Percentiles rank a stretch among this genome's conserved stretches.
These are phyloP conservation scores for Aegilops speltoides DNA, from an alignment of 176 grass and related monocot genomes.

Conservation along the genomic window DNA sequence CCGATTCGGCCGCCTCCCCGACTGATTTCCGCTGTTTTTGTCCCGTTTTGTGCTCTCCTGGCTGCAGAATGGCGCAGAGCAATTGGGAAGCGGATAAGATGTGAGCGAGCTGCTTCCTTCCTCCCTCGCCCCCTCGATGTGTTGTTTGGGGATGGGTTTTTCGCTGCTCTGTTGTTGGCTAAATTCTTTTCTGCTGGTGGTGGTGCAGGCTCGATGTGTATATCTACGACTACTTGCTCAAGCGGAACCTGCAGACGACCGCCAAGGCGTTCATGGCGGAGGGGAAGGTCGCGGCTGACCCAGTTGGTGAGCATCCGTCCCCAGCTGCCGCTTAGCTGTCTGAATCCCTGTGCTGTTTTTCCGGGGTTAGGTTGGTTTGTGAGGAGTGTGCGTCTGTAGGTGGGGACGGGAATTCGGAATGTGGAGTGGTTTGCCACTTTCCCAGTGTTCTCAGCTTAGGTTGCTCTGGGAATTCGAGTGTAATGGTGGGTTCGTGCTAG, in stretches of 20 bases:
- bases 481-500: not conserved
- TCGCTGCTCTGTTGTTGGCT: not conserved
- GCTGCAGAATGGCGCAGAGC: slow-evolving; percentile 83
- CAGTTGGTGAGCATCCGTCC: slow-evolving; percentile 68
- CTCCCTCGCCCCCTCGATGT: not conserved
- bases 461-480: not conserved
- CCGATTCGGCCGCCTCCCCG: not conserved
- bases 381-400: not conserved
- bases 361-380: not conserved
- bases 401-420: slow-evolving; percentile 18
- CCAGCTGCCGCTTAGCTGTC: not conserved
- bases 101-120: slow-evolving; percentile 30
- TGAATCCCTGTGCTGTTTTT: not conserved
- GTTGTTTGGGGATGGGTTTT: not conserved
- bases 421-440: slow-evolving; percentile 6
- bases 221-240: slow-evolving; percentile 92
- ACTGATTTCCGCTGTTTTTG: slow-evolving; percentile 25
- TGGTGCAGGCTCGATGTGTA: slow-evolving; percentile 91
- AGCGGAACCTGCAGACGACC: slow-evolving; percentile 88
- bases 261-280: slow-evolving; percentile 96
- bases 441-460: not conserved
- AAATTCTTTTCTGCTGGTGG: slow-evolving; percentile 9
- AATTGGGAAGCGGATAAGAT: slow-evolving; percentile 99
- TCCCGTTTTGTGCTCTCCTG: not conserved
- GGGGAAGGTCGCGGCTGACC: slow-evolving; percentile 93